Conservation (phyloP, 768 basidiomycete species). For the Lentinus tigrinus region DNA sequence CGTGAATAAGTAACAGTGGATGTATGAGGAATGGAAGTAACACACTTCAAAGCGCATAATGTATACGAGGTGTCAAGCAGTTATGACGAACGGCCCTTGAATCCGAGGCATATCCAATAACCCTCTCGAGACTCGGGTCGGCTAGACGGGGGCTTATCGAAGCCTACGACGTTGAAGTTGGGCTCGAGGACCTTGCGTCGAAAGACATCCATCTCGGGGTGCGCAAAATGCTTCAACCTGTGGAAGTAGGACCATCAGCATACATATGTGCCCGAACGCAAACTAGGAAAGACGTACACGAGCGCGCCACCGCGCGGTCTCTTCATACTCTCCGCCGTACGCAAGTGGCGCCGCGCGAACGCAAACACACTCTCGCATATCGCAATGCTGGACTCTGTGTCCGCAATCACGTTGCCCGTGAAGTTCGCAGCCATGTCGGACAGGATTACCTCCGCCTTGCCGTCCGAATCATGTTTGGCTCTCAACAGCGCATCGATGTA, state of each 20-base stretch:
- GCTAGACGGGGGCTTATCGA: constrained; percentile 81
- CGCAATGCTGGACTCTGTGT: constrained; percentile 66
- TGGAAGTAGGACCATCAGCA: constrained; percentile 27
- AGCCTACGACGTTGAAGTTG: constrained; percentile 64
- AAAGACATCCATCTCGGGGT: constrained; percentile 72
- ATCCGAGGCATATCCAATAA: constrained; percentile 85
- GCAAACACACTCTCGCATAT: constrained; percentile 73
- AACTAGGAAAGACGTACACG: constrained; percentile 44
- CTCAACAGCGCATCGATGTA: constrained; percentile 42
- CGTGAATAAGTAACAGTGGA: too few relatives aligned
- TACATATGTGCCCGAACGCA: background rate
- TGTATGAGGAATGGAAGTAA: too few relatives aligned
- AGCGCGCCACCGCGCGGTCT: constrained; percentile 50
- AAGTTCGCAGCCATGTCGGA: constrained; percentile 91
- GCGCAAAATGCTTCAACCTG: constrained; percentile 85
- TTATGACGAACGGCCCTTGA: constrained; percentile 33
- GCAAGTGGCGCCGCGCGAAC: constrained; percentile 59
- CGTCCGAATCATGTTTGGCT: constrained; percentile 29
- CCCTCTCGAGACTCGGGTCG: constrained; percentile 77
- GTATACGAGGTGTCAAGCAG: background rate
- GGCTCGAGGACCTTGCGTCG: constrained; percentile 53
- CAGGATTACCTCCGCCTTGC: constrained; percentile 75
- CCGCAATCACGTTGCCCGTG: constrained; percentile 65
- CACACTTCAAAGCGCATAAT: too few relatives aligned
- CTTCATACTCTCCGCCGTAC: constrained; percentile 43